phyloP scores from a whole-genome alignment of 2,329 filamentous ascomycete genomes.

The Onygenales sp. region DNA sequence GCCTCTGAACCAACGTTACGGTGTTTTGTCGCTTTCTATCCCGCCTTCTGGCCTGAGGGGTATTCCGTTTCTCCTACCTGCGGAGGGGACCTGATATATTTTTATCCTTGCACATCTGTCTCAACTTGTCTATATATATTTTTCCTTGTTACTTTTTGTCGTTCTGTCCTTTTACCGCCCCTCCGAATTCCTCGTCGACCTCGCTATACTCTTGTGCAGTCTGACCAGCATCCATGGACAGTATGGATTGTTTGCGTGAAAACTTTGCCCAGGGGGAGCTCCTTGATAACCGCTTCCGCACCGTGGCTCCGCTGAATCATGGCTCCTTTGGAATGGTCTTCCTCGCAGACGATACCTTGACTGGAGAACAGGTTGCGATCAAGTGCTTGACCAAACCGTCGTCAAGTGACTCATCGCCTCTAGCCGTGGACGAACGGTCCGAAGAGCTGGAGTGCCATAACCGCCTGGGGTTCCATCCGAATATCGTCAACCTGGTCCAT shows the following conservation, averaged over 20 bases:
- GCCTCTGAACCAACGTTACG: conserved; percentile 31
- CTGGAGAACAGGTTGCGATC: conserved; percentile 76
- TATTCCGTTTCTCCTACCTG: conserved; percentile 8
- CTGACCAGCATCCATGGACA: not conserved
- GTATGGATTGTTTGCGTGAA: conserved; percentile 80
- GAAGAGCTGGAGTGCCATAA: conserved; percentile 61
- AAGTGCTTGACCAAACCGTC: conserved; percentile 87
- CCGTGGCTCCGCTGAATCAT: conserved; percentile 90
- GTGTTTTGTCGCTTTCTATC: conserved; percentile 17
- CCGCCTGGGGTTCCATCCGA: conserved; percentile 67
- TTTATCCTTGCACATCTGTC: conserved; percentile 8
- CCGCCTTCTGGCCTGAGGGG: not conserved
- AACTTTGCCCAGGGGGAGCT: conserved; percentile 69
- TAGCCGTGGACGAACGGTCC: conserved; percentile 66
- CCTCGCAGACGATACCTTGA: conserved; percentile 70
- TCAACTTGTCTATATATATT: conserved; percentile 16
- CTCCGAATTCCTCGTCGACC: not conserved
- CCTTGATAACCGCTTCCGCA: conserved; percentile 82
- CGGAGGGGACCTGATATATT: conserved; percentile 13
- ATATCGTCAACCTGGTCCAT: conserved; percentile 87
- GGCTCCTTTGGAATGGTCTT: conserved; percentile 99
- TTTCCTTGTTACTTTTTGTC: conserved; percentile 7
- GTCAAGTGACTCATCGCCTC: conserved; percentile 50
- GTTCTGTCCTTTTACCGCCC: conserved; percentile 16
- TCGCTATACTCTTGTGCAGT: not conserved